phyloP scores from a whole-genome alignment of 768 basidiomycete genomes.

The Porpolomopsis calyptriformis region DNA sequence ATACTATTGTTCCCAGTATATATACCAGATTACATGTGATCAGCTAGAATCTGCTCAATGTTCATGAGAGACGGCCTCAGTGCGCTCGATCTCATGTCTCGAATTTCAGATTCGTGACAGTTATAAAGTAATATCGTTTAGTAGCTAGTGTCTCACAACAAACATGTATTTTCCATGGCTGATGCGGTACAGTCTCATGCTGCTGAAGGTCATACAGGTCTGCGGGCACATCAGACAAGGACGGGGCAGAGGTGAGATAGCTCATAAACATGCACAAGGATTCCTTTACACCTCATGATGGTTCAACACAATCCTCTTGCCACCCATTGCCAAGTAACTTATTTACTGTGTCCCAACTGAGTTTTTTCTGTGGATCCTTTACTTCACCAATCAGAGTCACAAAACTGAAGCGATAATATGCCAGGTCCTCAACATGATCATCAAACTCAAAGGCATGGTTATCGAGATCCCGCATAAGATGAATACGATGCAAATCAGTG shows the following conservation, averaged over 20 bases:
- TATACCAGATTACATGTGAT: no score
- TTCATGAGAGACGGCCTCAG: no score
- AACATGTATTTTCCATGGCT: background rate
- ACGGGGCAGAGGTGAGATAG: background rate
- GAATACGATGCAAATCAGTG: background rate
- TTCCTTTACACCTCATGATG: background rate
- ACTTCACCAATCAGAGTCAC: background rate
- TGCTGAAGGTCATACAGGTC: constrained; percentile 8
- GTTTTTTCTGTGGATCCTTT: background rate
- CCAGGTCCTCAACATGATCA: background rate
- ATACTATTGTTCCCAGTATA: no score
- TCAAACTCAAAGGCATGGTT: background rate
- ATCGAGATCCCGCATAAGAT: background rate
- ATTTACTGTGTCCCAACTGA: background rate
- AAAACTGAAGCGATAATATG: no score
- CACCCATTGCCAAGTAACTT: background rate
- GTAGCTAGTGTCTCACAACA: background rate
- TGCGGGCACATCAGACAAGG: constrained; percentile 2
- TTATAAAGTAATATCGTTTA: background rate
- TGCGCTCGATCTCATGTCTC: no score
- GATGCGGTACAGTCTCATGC: background rate
- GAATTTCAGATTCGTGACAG: no score
- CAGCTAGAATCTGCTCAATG: no score
- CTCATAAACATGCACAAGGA: constrained; percentile 4
- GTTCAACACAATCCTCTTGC: background rate